Conservation (phyloP, 192 early-diverging fungal species). For the Rhizoclosmatium globosum region DNA sequence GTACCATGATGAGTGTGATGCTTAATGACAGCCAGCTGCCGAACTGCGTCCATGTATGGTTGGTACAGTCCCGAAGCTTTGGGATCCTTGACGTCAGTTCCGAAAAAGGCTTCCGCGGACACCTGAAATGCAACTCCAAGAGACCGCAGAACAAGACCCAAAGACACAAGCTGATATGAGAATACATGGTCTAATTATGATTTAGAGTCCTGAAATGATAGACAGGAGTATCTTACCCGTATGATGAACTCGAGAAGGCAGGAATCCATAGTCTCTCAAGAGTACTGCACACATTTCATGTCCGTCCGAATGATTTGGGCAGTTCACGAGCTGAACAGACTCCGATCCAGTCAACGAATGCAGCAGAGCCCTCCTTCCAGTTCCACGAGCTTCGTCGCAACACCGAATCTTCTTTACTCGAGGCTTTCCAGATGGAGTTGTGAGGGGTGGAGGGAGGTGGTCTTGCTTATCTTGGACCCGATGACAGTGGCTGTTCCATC, state of each 20-base stretch:
- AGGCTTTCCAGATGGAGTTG: neutral
- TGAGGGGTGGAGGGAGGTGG: neutral
- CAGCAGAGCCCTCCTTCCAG: neutral
- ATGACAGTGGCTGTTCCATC: neutral
- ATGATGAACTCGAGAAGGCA: neutral
- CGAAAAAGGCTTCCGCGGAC: neutral
- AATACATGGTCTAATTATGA: neutral
- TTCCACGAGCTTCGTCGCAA: neutral
- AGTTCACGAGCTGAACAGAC: neutral
- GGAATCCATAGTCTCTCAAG: neutral
- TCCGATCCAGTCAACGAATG: neutral
- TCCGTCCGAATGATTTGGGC: neutral
- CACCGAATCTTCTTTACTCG: neutral
- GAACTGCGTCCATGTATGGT: slow-evolving; percentile 16
- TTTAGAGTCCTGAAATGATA: neutral
- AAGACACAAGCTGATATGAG: neutral
- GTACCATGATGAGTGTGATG: slow-evolving; percentile 3
- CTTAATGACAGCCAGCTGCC: neutral
- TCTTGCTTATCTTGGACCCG: neutral
- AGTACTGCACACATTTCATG: neutral
- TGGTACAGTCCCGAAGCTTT: neutral
- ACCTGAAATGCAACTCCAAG: slow-evolving; percentile 11
- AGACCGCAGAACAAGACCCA: slow-evolving; percentile 1
- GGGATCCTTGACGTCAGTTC: neutral
- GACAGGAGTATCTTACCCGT: neutral